Evolutionary conservation across 1,139 yeast genomes (phyloP).

Genomic region (Pichia sp.): DNA sequence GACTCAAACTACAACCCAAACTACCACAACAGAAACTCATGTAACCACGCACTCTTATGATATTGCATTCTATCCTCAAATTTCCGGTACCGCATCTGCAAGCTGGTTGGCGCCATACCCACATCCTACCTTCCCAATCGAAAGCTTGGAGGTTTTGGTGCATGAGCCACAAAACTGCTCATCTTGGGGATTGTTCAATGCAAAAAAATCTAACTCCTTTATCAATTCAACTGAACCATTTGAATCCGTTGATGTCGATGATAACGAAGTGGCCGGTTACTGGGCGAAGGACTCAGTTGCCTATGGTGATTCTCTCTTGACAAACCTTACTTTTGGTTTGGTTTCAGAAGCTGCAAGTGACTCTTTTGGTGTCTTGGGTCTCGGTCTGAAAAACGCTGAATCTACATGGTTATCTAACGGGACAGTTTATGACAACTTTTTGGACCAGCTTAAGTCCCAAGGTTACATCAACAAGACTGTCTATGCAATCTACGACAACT

Average conservation of each 20-base stretch:
- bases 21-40: not conserved
- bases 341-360: slow-evolving; percentile 44
- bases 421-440: slow-evolving; percentile 43
- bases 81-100: slow-evolving; percentile 4
- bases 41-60: slow-evolving; percentile 3
- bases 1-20: slow-evolving; percentile 5
- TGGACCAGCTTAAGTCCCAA: slow-evolving; percentile 40
- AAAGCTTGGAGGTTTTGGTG: slow-evolving; percentile 24
- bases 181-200: slow-evolving; percentile 41
- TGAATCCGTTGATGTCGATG: slow-evolving; percentile 29
- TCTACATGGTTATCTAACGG: slow-evolving; percentile 26
- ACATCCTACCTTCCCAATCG: slow-evolving; percentile 23
- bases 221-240: slow-evolving; percentile 7
- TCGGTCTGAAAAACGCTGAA: slow-evolving; percentile 46
- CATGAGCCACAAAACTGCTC: slow-evolving; percentile 25
- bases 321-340: slow-evolving; percentile 45
- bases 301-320: slow-evolving; percentile 35
- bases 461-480: slow-evolving; percentile 44
- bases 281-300: slow-evolving; percentile 52
- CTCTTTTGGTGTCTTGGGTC: slow-evolving; percentile 50
- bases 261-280: slow-evolving; percentile 46
- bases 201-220: slow-evolving; percentile 37
- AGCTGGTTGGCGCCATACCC: slow-evolving; percentile 8
- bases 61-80: slow-evolving; percentile 9
- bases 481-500: slow-evolving; percentile 35